Percentiles rank a stretch among this genome's conserved stretches.
Conservation (phyloP, 1,284 basidiomycete genomes). For the Pseudozyma hubeiensis region DNA sequence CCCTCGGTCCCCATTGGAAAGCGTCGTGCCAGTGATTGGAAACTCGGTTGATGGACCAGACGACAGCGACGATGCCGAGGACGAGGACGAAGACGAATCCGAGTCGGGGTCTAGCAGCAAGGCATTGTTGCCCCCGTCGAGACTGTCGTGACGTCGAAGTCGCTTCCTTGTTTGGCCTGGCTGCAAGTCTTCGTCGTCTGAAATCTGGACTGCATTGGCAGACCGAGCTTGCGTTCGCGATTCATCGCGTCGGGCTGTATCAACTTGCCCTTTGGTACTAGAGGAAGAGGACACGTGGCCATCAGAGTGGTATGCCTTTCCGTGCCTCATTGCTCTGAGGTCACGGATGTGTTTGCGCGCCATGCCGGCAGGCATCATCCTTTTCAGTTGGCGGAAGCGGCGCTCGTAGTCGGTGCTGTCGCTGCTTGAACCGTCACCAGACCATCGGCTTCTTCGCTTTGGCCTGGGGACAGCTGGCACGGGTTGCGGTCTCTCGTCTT, state of each 20-base stretch:
- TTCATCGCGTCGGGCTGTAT: background rate
- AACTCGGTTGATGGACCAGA: conserved; percentile 9
- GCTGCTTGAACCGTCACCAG: conserved; percentile 36
- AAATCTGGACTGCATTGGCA: background rate
- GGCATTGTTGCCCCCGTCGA: conserved; percentile 22
- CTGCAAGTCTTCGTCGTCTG: conserved; percentile 29
- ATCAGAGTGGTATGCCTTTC: conserved; percentile 61
- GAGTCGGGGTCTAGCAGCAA: conserved; percentile 45
- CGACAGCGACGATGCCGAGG: conserved; percentile 14
- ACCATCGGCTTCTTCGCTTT: conserved; percentile 46
- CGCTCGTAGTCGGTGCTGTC: conserved; percentile 64
- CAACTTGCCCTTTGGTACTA: conserved; percentile 1
- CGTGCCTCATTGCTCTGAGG: conserved; percentile 62
- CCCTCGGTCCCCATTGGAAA: background rate
- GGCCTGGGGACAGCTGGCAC: background rate
- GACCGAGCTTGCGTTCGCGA: conserved; percentile 1
- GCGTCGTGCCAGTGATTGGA: background rate
- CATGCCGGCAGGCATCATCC: conserved; percentile 66
- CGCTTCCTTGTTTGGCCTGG: conserved; percentile 56
- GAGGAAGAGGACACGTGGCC: conserved; percentile 45
- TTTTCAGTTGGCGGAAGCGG: conserved; percentile 61
- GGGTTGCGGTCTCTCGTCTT: conserved; percentile 29
- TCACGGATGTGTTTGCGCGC: conserved; percentile 65
- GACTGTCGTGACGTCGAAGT: conserved; percentile 34
- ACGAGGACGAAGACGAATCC: conserved; percentile 39